Evolutionary conservation across 2,329 filamentous ascomycete species (phyloP), one percentile per base, ranked within the genome.

Genomic region (Didymella glomerata): DNA sequence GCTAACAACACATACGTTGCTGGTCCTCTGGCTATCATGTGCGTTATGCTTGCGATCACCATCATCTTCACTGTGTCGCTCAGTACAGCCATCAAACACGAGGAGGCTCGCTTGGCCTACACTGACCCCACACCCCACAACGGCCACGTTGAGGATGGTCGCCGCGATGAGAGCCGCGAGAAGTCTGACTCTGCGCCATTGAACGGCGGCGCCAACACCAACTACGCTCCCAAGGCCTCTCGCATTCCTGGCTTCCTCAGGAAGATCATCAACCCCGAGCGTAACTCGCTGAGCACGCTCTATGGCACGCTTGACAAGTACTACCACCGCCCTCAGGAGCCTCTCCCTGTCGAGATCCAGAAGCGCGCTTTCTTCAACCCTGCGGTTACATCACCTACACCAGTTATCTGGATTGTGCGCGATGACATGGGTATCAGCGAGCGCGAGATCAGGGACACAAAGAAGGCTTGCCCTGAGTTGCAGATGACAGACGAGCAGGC

Each of bases 401-500:
- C 80, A 2, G 76, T 77, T 14, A 57, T 83, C 14, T 83, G 81
- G 81, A 78, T 82, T 18, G 78, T 79, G 0, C 68, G 68, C 14
- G 81, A 83, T 58, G 73, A 75, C 14, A 73, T 79, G 68, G 80
- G 80, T 3, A 76, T 82, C 10, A 76, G 73, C 3, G 72, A 73
- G 61, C 72, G 79, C 42, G 80, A 82, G 63, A 77, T 81, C 18
- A 62, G 68, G 41, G 73, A 80, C 38, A 78, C 78, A 25, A 73
- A 73, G 52, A 77, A 77, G 55, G 73, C 72, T 24, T 69, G 76
- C 4, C 73, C 73, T 0, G 75, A 68, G 0, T 51, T 83, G 16
- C 47, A 68, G n/a, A 78, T 79, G 4, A 81, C 79, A 8, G 79
- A 82, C 51, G 79, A 81, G 36, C 78, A 77, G 40, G 80, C 80